Percentiles rank a stretch among this genome's conserved stretches.
Conservation (phyloP, 805 yeast species). For the Starmerella kuoi region DNA sequence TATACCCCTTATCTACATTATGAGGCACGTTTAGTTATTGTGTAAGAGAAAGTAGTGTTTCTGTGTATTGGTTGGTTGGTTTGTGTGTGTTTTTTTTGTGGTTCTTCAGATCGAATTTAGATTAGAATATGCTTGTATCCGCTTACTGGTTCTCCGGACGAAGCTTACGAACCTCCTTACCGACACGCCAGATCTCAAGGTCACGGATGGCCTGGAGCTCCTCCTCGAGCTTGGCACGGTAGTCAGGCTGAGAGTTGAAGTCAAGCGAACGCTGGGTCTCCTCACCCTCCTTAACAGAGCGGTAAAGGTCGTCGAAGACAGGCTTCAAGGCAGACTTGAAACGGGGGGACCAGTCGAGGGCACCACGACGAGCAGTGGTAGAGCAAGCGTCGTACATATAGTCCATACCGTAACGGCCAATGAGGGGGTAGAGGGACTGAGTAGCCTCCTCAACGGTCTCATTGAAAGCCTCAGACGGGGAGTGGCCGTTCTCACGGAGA, state of each 20-base stretch:
- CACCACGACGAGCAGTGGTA: constrained; percentile 99
- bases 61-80: too few relatives aligned
- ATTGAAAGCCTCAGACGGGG: constrained; percentile 99
- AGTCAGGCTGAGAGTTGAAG: constrained; percentile 96
- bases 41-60: too few relatives aligned
- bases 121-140: too few relatives aligned
- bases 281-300: constrained; percentile 85
- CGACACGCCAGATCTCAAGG: constrained; percentile 99
- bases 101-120: too few relatives aligned
- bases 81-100: too few relatives aligned
- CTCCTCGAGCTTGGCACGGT: constrained; percentile 89
- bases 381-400: constrained; percentile 99
- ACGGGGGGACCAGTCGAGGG: constrained; percentile 98
- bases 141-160: constrained; percentile 98
- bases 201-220: constrained; percentile 88
- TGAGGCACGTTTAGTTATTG: too few relatives aligned
- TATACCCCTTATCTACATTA: too few relatives aligned
- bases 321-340: constrained; percentile 99
- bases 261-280: constrained; percentile 98
- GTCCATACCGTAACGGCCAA: constrained; percentile 99
- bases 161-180: constrained; percentile 98
- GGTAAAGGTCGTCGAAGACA: constrained; percentile 91
- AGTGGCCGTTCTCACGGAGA: constrained; percentile 97
- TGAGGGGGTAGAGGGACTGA: constrained; percentile 96
- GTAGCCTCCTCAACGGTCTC: constrained; percentile 99